Conservation (phyloP, 306 rosid species). For the Pueraria montana region DNA sequence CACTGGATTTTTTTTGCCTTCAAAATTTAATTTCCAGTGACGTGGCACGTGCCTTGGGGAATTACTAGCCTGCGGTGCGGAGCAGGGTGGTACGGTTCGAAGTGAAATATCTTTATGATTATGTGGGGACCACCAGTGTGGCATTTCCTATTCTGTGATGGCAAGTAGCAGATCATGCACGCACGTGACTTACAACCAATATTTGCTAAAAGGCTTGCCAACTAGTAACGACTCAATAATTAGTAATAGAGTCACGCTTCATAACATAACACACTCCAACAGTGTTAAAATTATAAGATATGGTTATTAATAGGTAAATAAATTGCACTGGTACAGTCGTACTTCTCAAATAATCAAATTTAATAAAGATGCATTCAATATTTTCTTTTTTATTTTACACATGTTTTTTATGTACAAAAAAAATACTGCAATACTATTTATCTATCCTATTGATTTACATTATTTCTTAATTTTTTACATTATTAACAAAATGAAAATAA, state of each 20-base stretch:
- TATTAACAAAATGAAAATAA: too few species aligned
- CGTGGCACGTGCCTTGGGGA: slow-evolving; percentile 34
- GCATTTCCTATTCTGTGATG: slow-evolving; percentile 15
- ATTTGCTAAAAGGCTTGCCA: neutral
- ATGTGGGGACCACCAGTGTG: slow-evolving; percentile 34
- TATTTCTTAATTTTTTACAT: too few species aligned
- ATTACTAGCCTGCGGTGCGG: slow-evolving; percentile 32
- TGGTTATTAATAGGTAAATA: too few species aligned
- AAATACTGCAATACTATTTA: too few species aligned
- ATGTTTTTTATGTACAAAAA: too few species aligned
- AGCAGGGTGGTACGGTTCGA: slow-evolving; percentile 19
- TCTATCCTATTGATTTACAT: too few species aligned
- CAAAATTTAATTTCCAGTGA: neutral
- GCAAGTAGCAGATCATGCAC: slow-evolving; percentile 28
- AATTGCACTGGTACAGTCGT: neutral
- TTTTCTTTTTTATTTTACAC: too few species aligned
- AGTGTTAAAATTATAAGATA: too few species aligned
- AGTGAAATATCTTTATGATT: neutral
- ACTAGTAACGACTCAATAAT: neutral
- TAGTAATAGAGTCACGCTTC: neutral
- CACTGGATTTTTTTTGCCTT: slow-evolving; percentile 6
- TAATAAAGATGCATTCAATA: too few species aligned
- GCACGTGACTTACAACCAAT: slow-evolving; percentile 54
- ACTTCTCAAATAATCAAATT: neutral
- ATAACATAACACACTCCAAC: neutral